Percentiles rank a stretch among this genome's conserved stretches.
phyloP scores from a whole-genome alignment of 1,284 basidiomycete genomes.

The Leccinum fallax region DNA sequence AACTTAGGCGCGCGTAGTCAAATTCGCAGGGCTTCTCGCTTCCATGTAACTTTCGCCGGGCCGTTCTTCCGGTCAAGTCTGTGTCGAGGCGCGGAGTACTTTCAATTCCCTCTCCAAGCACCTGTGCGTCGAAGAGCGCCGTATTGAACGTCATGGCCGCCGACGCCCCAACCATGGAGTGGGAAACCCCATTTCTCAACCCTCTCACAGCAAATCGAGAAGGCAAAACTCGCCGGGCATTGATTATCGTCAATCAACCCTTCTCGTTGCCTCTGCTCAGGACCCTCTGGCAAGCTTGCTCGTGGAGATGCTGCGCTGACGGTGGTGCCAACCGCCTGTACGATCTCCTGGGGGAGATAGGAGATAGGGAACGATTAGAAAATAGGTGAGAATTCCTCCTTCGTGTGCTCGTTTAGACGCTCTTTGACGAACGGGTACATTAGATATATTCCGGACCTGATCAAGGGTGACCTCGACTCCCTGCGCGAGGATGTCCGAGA shows the following conservation, averaged over 20 bases:
- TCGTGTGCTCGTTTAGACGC: neutral
- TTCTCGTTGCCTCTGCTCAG: constrained; percentile 67
- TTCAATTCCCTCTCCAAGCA: neutral
- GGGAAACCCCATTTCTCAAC: constrained; percentile 43
- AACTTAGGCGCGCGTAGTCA: too few species aligned
- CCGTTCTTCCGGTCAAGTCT: neutral
- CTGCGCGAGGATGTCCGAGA: constrained; percentile 71
- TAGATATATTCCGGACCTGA: constrained; percentile 80
- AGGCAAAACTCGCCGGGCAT: constrained; percentile 41
- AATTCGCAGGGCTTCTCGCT: too few species aligned
- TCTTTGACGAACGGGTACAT: constrained; percentile 8
- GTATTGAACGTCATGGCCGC: constrained; percentile 6
- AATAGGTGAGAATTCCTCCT: constrained; percentile 29
- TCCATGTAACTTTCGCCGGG: neutral
- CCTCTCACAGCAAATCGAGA: constrained; percentile 15
- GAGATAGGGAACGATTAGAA: constrained; percentile 25
- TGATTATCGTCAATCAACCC: constrained; percentile 90
- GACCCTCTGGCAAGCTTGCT: constrained; percentile 68
- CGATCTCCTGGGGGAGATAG: constrained; percentile 51
- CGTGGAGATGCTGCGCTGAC: constrained; percentile 83
- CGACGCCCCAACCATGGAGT: constrained; percentile 19
- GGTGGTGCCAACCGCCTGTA: constrained; percentile 91
- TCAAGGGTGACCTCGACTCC: constrained; percentile 95
- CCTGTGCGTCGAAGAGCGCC: neutral
- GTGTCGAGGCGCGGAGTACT: neutral